phyloP scores from a whole-genome alignment of 768 basidiomycete species.

The Psilocybe cyanescens region DNA sequence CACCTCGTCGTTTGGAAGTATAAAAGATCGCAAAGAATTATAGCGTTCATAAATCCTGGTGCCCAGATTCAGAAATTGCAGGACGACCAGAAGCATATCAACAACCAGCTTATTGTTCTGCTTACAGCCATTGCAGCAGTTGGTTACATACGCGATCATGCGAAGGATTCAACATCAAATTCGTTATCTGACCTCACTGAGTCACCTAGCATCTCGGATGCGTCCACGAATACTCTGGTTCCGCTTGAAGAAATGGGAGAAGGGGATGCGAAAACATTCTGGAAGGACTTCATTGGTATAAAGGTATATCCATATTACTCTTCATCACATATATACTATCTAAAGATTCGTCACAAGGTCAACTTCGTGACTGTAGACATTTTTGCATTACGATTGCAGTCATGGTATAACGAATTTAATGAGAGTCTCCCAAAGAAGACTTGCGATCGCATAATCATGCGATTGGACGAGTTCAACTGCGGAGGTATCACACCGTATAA shows the following conservation, averaged over 20 bases:
- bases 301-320: conserved; percentile 1
- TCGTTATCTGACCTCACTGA: neutral
- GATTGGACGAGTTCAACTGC: conserved; percentile 18
- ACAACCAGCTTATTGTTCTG: conserved; percentile 7
- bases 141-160: conserved; percentile 6
- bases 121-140: conserved; percentile 7
- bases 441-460: conserved; percentile 9
- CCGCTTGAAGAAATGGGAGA: neutral
- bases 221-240: neutral
- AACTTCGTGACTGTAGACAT: neutral
- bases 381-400: neutral
- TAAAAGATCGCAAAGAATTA: neutral
- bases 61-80: conserved; percentile 1
- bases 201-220: neutral
- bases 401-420: conserved; percentile 3
- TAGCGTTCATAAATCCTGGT: conserved; percentile 5
- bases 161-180: neutral
- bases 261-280: neutral
- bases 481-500: conserved; percentile 27
- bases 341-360: neutral
- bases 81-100: conserved; percentile 9
- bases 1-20: conserved; percentile 7
- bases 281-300: conserved; percentile 7
- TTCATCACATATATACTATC: neutral
- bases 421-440: neutral